These are phyloP conservation scores for Rubroboletus satanas DNA, from an alignment of 768 basidiomycete species.

Conservation along the genomic window DNA sequence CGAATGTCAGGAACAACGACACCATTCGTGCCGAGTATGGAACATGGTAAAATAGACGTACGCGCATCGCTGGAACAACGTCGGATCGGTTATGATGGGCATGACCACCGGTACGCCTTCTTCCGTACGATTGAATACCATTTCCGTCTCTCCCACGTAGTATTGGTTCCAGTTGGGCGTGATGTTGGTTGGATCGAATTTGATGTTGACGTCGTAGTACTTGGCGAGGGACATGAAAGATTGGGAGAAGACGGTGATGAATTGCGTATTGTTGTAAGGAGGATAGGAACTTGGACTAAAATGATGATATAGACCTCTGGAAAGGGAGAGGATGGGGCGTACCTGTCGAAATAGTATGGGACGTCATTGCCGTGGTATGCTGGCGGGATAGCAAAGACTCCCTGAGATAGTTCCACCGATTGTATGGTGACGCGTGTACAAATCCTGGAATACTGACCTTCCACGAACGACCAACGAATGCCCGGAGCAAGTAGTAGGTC, in stretches of 20 bases:
- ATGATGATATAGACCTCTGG: neutral
- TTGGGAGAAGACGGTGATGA: conserved; percentile 27
- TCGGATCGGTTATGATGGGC: conserved; percentile 3
- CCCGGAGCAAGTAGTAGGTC: conserved; percentile 28
- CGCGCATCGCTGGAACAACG: conserved; percentile 8
- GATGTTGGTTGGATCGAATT: conserved; percentile 14
- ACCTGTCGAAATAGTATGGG: conserved; percentile 39
- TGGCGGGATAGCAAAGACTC: conserved; percentile 31
- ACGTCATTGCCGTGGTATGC: conserved; percentile 33
- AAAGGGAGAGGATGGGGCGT: neutral
- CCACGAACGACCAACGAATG: conserved; percentile 31
- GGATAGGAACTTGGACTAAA: conserved; percentile 1
- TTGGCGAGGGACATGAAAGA: conserved; percentile 25
- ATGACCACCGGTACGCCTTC: neutral
- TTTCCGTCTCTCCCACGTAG: conserved; percentile 4
- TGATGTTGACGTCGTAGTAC: conserved; percentile 22
- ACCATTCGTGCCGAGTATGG: too few species aligned
- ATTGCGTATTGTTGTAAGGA: conserved; percentile 25
- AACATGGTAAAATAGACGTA: neutral
- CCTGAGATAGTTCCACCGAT: conserved; percentile 13
- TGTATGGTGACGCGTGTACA: conserved; percentile 5
- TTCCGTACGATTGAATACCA: conserved; percentile 14
- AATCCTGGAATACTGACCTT: conserved; percentile 29
- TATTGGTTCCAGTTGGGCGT: conserved; percentile 15
- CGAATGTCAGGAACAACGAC: neutral